Percentiles rank a stretch among this genome's conserved stretches.
Conservation (phyloP, 106 monocot species). For the Dendrobium nobile region DNA sequence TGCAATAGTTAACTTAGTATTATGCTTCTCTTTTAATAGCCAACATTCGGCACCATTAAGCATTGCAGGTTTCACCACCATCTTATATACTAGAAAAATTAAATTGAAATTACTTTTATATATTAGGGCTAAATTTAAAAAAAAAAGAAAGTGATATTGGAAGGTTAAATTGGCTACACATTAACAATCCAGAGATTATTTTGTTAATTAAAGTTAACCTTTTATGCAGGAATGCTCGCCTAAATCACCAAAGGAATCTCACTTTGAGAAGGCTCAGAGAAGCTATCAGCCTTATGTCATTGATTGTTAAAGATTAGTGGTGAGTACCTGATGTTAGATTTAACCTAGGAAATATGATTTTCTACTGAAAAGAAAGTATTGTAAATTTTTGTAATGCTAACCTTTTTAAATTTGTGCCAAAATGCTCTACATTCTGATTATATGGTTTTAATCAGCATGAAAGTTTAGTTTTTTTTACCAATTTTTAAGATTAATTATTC, state of each 20-base stretch:
- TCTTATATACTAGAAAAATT: too few relatives aligned
- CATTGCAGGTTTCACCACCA: too few relatives aligned
- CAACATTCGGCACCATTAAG: too few relatives aligned
- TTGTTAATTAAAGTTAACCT: too few relatives aligned
- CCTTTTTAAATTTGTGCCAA: not conserved
- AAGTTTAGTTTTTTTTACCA: too few relatives aligned
- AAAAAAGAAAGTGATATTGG: too few relatives aligned
- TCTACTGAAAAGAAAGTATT: not conserved
- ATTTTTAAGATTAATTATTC: too few relatives aligned
- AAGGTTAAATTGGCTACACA: too few relatives aligned
- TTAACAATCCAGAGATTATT: too few relatives aligned
- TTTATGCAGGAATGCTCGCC: constrained; percentile 21
- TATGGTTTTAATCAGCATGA: not conserved
- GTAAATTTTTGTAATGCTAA: not conserved
- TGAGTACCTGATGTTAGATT: not conserved
- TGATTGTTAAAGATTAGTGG: constrained; percentile 9
- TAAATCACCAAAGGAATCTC: constrained; percentile 10
- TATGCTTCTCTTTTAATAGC: too few relatives aligned
- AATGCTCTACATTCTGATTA: not conserved
- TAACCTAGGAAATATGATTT: not conserved
- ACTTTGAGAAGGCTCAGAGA: constrained; percentile 18
- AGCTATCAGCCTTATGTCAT: constrained; percentile 9
- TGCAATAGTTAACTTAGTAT: too few relatives aligned
- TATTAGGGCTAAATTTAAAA: too few relatives aligned
- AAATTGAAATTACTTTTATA: not conserved